Conservation (phyloP, 495 filamentous ascomycete species). For the Darksidea phi region DNA sequence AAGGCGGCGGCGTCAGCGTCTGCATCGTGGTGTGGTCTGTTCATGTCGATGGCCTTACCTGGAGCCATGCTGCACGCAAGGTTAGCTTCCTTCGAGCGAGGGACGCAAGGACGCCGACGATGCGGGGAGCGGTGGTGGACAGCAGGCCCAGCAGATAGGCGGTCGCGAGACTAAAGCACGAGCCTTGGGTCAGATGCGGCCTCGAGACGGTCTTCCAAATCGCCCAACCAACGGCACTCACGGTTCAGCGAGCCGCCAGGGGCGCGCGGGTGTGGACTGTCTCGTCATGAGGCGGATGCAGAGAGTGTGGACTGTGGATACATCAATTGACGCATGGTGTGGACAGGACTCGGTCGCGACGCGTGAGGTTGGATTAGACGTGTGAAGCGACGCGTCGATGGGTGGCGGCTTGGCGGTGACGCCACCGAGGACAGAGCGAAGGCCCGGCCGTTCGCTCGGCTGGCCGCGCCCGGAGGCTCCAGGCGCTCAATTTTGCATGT, state of each 20-base stretch:
- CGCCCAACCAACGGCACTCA: slow-evolving; percentile 20
- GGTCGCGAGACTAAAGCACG: slow-evolving; percentile 58
- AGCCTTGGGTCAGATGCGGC: slow-evolving; percentile 1
- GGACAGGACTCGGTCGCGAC: too few relatives aligned
- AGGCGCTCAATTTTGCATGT: neutral
- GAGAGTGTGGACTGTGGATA: too few relatives aligned
- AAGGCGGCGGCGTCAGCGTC: too few relatives aligned
- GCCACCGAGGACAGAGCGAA: neutral
- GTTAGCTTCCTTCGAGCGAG: slow-evolving; percentile 51
- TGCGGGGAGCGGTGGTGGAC: slow-evolving; percentile 64
- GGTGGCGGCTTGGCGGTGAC: neutral
- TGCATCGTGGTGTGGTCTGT: too few relatives aligned
- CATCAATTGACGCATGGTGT: too few relatives aligned
- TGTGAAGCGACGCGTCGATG: slow-evolving; percentile 6
- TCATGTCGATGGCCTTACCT: too few relatives aligned
- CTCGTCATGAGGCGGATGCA: slow-evolving; percentile 3
- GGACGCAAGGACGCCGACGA: slow-evolving; percentile 54
- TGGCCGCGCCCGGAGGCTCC: neutral
- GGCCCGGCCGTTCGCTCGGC: neutral
- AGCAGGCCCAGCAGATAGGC: slow-evolving; percentile 76
- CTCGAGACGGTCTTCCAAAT: too few relatives aligned
- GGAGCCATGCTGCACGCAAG: slow-evolving; percentile 37
- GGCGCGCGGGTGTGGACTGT: neutral
- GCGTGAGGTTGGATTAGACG: slow-evolving; percentile 26
- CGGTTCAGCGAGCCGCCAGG: slow-evolving; percentile 14